Percentiles rank a stretch among this genome's conserved stretches.
These are phyloP conservation scores for Kodamaea alishanica DNA, from an alignment of 1,139 yeast species.

Conservation along the genomic window DNA sequence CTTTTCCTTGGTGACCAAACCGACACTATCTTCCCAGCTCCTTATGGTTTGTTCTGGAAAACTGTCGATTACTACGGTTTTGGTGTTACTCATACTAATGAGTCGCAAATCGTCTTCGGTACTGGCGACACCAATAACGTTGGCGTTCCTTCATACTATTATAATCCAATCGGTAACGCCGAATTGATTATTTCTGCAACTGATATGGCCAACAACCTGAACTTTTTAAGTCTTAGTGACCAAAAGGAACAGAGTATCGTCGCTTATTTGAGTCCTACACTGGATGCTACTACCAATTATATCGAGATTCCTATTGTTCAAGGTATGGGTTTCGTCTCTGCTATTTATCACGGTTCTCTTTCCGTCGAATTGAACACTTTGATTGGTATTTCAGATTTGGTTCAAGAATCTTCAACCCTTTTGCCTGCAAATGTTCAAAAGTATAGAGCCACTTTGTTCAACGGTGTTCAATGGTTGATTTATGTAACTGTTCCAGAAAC, in stretches of 20 bases:
- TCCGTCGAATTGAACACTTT: conserved; percentile 52
- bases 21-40: conserved; percentile 72
- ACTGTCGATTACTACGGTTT: conserved; percentile 49
- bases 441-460: conserved; percentile 52
- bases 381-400: conserved; percentile 48
- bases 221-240: conserved; percentile 42
- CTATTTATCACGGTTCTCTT: conserved; percentile 54
- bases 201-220: conserved; percentile 30
- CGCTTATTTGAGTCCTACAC: conserved; percentile 41
- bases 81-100: conserved; percentile 64
- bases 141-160: conserved; percentile 38
- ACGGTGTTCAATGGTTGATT: conserved; percentile 53
- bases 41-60: conserved; percentile 71
- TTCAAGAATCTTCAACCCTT: conserved; percentile 39
- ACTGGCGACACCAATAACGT: conserved; percentile 37
- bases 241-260: conserved; percentile 56
- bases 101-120: conserved; percentile 61
- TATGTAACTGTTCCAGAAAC: conserved; percentile 50
- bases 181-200: conserved; percentile 56
- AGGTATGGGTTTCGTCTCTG: conserved; percentile 62
- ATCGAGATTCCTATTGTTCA: conserved; percentile 48
- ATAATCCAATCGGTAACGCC: conserved; percentile 52
- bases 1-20: conserved; percentile 64
- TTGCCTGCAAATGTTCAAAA: conserved; percentile 42
- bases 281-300: conserved; percentile 21